phyloP scores from a whole-genome alignment of 495 filamentous ascomycete genomes.

The Achaetomiella virescens region DNA sequence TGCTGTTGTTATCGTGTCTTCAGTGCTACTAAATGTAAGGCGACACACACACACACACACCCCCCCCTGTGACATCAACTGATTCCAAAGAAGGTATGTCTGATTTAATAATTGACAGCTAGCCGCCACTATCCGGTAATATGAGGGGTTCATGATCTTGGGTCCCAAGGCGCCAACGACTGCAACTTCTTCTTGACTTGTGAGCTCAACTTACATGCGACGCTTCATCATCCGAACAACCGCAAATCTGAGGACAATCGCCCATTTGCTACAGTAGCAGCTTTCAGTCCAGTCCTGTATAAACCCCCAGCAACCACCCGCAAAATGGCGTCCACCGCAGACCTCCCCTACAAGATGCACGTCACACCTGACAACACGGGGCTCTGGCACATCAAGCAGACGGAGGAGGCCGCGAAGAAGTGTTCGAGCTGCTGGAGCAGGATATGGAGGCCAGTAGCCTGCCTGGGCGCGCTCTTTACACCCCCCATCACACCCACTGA shows the following conservation, averaged over 20 bases:
- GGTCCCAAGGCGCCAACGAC: not conserved
- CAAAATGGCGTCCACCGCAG: conserved; percentile 53
- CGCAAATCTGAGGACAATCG: not conserved
- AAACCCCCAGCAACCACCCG: too few relatives aligned
- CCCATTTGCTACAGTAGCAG: not conserved
- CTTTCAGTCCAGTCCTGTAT: too few relatives aligned
- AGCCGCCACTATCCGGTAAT: not conserved
- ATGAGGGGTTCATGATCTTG: not conserved
- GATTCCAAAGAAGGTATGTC: too few relatives aligned
- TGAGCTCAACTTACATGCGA: not conserved
- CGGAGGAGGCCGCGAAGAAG: conserved; percentile 52
- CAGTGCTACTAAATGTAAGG: not conserved
- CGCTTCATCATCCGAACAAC: not conserved
- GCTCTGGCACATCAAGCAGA: conserved; percentile 48
- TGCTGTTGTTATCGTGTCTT: too few relatives aligned
- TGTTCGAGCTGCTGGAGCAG: conserved; percentile 62
- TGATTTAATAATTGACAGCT: too few relatives aligned
- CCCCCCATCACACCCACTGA: not conserved
- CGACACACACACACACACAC: not conserved
- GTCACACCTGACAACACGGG: conserved; percentile 53
- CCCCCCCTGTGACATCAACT: not conserved
- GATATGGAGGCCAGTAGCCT: conserved; percentile 54
- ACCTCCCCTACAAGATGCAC: conserved; percentile 48
- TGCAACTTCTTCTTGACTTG: not conserved
- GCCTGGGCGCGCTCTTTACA: not conserved